Conservation (phyloP, 2,329 filamentous ascomycete species). For the Exophiala sp. region DNA sequence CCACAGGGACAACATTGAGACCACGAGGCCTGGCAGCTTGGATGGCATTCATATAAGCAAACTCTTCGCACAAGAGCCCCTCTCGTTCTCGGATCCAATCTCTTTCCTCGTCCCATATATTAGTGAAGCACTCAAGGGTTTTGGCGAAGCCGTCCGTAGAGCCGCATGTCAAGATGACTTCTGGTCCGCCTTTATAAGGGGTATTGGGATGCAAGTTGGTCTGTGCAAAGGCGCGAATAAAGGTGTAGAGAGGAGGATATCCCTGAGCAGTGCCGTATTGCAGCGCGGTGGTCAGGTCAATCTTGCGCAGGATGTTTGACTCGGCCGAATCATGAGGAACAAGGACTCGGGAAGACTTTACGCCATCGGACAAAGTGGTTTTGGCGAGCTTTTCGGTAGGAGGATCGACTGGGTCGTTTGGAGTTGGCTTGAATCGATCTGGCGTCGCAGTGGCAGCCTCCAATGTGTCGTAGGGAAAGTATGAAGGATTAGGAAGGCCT, state of each 20-base stretch:
- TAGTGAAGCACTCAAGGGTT: conserved; percentile 68
- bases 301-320: conserved; percentile 61
- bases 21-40: conserved; percentile 65
- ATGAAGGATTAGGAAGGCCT: conserved; percentile 76
- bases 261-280: conserved; percentile 85
- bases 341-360: conserved; percentile 54
- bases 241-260: conserved; percentile 73
- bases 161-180: conserved; percentile 75
- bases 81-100: conserved; percentile 67
- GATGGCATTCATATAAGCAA: conserved; percentile 74
- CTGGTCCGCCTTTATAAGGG: conserved; percentile 72
- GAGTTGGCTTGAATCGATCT: conserved; percentile 68
- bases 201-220: conserved; percentile 76
- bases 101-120: conserved; percentile 68
- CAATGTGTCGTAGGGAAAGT: conserved; percentile 88
- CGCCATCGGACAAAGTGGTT: conserved; percentile 34
- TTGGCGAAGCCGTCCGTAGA: conserved; percentile 84
- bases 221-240: conserved; percentile 73
- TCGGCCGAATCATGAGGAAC: conserved; percentile 67
- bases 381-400: conserved; percentile 38
- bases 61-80: conserved; percentile 75
- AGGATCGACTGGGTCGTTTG: conserved; percentile 57
- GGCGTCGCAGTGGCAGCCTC: conserved; percentile 75
- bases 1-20: conserved; percentile 69
- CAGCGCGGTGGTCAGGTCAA: conserved; percentile 76